phyloP scores from a whole-genome alignment of 2,329 filamentous ascomycete genomes.

The Cytospora piceae region DNA sequence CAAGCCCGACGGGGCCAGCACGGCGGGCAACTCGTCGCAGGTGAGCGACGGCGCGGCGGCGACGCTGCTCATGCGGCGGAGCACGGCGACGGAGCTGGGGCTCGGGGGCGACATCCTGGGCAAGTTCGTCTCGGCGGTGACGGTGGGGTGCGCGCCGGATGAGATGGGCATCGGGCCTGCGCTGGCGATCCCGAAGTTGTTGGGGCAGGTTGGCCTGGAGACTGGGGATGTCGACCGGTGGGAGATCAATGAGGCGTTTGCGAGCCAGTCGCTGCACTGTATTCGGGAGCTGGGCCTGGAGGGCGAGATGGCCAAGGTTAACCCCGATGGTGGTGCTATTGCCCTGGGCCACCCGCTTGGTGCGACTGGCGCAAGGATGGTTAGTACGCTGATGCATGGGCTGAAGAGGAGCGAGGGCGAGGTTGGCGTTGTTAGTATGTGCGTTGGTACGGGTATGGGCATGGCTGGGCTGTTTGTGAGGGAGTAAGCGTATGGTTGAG shows the following conservation, averaged over 20 bases:
- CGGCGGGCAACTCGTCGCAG: constrained; percentile 85
- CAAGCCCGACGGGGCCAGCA: constrained; percentile 72
- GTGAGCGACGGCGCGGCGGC: constrained; percentile 89
- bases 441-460: constrained; percentile 76
- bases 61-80: constrained; percentile 81
- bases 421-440: constrained; percentile 90
- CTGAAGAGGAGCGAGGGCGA: constrained; percentile 71
- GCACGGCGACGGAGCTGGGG: constrained; percentile 74
- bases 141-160: constrained; percentile 80
- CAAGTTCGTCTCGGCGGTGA: constrained; percentile 77
- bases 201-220: constrained; percentile 68
- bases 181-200: constrained; percentile 79
- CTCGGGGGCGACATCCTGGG: constrained; percentile 72
- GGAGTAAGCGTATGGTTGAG: constrained; percentile 4
- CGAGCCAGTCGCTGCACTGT: constrained; percentile 70
- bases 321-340: constrained; percentile 91
- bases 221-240: constrained; percentile 77
- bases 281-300: constrained; percentile 71
- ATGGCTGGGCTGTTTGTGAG: constrained; percentile 31
- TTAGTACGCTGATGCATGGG: constrained; percentile 70
- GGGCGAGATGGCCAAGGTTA: constrained; percentile 70
- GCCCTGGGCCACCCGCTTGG: constrained; percentile 92
- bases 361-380: constrained; percentile 82
- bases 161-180: constrained; percentile 95
- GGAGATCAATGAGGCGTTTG: constrained; percentile 91